A percentile compares a stretch with the other conserved stretches of the same genome.
Conservation (phyloP, 768 basidiomycete species). For the Filobasidium floriforme region DNA sequence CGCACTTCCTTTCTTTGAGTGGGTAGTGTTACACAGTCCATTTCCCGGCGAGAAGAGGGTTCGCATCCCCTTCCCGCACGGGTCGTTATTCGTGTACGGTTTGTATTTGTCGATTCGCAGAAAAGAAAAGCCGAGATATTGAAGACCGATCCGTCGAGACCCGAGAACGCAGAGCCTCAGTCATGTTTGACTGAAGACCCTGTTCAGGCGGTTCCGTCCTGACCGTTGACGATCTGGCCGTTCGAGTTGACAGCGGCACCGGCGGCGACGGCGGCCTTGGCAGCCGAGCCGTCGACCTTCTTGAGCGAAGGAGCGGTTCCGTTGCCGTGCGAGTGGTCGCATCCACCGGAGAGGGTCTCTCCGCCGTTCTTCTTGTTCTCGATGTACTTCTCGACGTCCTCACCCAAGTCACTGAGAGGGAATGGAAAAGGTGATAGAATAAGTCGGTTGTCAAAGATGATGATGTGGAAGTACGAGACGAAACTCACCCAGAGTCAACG, state of each 20-base stretch:
- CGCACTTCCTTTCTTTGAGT: not conserved
- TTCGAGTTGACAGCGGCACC: conserved; percentile 34
- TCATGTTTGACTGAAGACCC: not conserved
- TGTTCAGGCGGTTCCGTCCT: not conserved
- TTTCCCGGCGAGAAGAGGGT: not conserved
- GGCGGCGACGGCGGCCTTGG: conserved; percentile 32
- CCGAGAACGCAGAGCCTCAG: not conserved
- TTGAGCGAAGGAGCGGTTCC: conserved; percentile 31
- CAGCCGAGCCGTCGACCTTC: conserved; percentile 26
- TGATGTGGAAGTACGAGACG: not conserved
- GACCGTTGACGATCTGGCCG: conserved; percentile 32
- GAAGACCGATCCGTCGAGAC: not conserved
- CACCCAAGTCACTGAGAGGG: conserved; percentile 43
- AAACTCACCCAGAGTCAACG: conserved; percentile 35
- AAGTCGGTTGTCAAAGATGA: not conserved
- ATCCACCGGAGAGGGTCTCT: not conserved
- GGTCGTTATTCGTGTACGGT: not conserved
- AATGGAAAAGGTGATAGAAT: not conserved
- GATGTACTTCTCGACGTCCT: conserved; percentile 37
- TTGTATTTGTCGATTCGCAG: no score
- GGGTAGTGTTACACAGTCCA: not conserved
- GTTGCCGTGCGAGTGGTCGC: conserved; percentile 22
- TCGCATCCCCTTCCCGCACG: not conserved
- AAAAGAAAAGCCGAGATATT: not conserved
- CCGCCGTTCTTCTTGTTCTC: conserved; percentile 22